Evolutionary conservation across 1,139 yeast species (phyloP), one percentile per base, ranked within the genome.

Genomic region (Geotrichum candidum): DNA sequence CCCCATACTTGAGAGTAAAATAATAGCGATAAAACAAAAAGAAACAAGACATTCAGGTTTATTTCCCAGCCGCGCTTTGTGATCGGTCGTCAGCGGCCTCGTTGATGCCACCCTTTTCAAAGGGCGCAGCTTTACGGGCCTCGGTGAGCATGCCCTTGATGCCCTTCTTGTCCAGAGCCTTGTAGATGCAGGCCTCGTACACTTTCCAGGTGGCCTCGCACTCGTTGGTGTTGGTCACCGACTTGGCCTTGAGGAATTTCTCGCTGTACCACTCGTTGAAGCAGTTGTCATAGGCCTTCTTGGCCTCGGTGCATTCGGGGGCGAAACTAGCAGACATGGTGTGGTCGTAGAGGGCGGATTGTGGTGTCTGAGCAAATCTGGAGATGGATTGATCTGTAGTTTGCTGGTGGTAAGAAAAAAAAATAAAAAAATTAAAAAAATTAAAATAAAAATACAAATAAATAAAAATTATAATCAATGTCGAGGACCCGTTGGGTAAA

Each of bases 181-280:
- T 66, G 70, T 90, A 87, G 54, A 94, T 86, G 76, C 99, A 94
- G 18, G 85, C 85, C 68, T 89, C 89, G 74, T 94, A 94, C 58
- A 84, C 86, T 65, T 84, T 83, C 97, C 97, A 94, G 54, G 90
- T 82, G 57, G 87, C 94, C 60, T 90, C 87, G 76, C 99, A 94
- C 74, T 92, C 98, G 72, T 92, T 92, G n/a, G 48, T 41, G 7
- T 41, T 41, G 25, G 53, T 51, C n/a, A 53, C 76, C 31, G 82
- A 77, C 66, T 86, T 83, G 25, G 91, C 92, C 70, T 86, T 83
- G 65, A 87, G 78, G 69, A 87, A 87, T 74, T 87, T 89, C 70
- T 92, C 97, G n/a, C 95, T 86, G 74, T 94, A 94, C 98, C 98
- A 94, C 68, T 83, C 82, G 76, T 91, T 92, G 78, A 94, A 94